Base-by-base conservation (phyloP, 208 protist genomes). In the Trypanosoma conorhini region DNA sequence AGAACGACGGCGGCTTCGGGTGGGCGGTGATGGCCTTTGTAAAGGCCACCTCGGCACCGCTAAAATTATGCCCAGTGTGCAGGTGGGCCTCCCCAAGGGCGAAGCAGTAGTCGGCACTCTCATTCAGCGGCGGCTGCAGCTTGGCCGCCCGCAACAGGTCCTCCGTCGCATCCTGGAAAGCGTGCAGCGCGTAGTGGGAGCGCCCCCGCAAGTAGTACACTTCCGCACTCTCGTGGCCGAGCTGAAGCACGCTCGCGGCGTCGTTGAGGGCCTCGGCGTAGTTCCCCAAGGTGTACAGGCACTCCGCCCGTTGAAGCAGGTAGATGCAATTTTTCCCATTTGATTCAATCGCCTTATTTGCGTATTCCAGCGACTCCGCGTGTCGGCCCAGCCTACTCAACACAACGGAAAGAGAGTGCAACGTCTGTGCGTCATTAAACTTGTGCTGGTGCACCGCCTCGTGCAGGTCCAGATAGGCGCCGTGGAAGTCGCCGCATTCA, bases 181-280 rank as follows among this genome's bases (percentile, higher is more conserved):
- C 28, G 4, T 73, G 81, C 8, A 86, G 50, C 4, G 84, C 77
- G 64, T 98, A 93, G 31, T 82, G 66, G n/a, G 88, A 85, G n/a
- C 91, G 86, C 13, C 76, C 94, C 21, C 83, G 65, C 1, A 95
- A 70, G 70, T 96, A 98, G 67, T 85, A 89, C n/a, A 88, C 76
- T 40, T 94, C 81, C 22, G 84, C 82, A 69, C 48, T 63, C 33
- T 69, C 62, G 51, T 79, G 48, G 4, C 55, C 65, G 22, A 72
- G 62, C 26, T 65, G 12, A 5, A 67, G 15, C 50, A 75, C 48
- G 24, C 1, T 19, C 1, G 52, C 44, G 15, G 62, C 33, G 55
- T 83, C 77, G 3, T 70, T 83, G 0, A 79, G 38, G 59, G 71
- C 76, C 21, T 51, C 59, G 1, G 24, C 24, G 56, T 79, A 83